These are phyloP conservation scores for Pestalotiopsis fici DNA, from an alignment of 2,329 filamentous ascomycete species.

Conservation along the genomic window DNA sequence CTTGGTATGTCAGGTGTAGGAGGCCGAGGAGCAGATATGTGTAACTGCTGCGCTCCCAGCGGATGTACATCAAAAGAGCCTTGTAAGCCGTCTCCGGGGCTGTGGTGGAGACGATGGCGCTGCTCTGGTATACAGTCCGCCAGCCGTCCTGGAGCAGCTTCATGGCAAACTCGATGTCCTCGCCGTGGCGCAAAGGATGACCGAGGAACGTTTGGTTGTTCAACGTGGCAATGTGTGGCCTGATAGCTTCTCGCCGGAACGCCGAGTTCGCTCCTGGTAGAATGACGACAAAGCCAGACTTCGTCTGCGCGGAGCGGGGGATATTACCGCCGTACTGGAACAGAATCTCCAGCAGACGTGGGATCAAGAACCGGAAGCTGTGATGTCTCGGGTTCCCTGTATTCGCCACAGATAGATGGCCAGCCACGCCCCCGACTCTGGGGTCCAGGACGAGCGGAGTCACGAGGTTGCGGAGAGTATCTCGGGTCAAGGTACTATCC, in stretches of 20 bases:
- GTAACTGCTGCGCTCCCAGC: constrained; percentile 8
- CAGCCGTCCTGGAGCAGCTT: constrained; percentile 1
- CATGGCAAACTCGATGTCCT: constrained; percentile 5
- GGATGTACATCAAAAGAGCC: constrained; percentile 2
- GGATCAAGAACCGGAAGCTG: background rate
- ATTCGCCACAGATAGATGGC: constrained; percentile 3
- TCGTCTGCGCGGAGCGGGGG: constrained; percentile 3
- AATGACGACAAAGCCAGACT: constrained; percentile 5
- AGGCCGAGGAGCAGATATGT: background rate
- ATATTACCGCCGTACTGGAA: constrained; percentile 5
- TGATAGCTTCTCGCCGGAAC: background rate
- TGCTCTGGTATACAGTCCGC: constrained; percentile 6
- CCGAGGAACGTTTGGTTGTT: background rate
- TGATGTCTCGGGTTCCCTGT: background rate
- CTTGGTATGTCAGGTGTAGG: background rate
- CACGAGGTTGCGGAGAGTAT: constrained; percentile 1
- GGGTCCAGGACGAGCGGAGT: background rate
- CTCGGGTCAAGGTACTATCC: background rate
- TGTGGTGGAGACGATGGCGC: background rate
- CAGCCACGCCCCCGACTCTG: constrained; percentile 3
- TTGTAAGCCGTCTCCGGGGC: background rate
- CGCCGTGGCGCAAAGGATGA: constrained; percentile 2
- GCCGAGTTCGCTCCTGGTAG: constrained; percentile 7
- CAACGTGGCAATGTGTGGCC: background rate
- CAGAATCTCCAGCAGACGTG: constrained; percentile 5